These are phyloP conservation scores for Yamadazyma dendronema DNA, from an alignment of 1,139 yeast genomes.

Conservation along the genomic window DNA sequence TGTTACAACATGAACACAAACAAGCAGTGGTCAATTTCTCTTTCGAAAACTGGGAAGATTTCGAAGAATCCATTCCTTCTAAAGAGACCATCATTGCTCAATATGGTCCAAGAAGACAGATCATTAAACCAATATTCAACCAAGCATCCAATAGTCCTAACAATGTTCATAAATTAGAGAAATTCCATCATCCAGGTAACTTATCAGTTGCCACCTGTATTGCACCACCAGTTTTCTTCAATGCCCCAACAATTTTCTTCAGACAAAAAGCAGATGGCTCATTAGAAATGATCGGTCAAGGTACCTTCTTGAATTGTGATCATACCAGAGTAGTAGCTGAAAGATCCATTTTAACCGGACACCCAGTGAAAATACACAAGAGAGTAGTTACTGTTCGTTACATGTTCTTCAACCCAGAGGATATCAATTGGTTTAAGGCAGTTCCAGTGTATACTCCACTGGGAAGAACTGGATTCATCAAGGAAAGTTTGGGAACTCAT, in stretches of 20 bases:
- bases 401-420: conserved; percentile 95
- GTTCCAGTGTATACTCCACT: conserved; percentile 89
- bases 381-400: conserved; percentile 88
- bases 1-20: conserved; percentile 84
- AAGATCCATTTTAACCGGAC: conserved; percentile 88
- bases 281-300: conserved; percentile 80
- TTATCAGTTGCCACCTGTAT: conserved; percentile 79
- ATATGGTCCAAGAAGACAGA: conserved; percentile 88
- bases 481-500: conserved; percentile 95
- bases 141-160: conserved; percentile 75
- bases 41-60: conserved; percentile 85
- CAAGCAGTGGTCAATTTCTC: conserved; percentile 80
- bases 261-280: conserved; percentile 44
- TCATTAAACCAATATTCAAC: conserved; percentile 82
- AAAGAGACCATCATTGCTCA: conserved; percentile 80
- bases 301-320: conserved; percentile 85
- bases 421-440: conserved; percentile 85
- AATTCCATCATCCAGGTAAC: conserved; percentile 77
- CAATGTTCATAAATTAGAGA: conserved; percentile 83
- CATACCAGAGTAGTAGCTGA: conserved; percentile 83
- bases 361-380: conserved; percentile 93
- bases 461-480: conserved; percentile 92
- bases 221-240: conserved; percentile 85
- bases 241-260: conserved; percentile 76
- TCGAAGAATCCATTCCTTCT: conserved; percentile 78